A percentile compares a stretch with the other conserved stretches of the same genome.
phyloP scores from a whole-genome alignment of 345 rosid genomes.

The Pistacia atlantica region DNA sequence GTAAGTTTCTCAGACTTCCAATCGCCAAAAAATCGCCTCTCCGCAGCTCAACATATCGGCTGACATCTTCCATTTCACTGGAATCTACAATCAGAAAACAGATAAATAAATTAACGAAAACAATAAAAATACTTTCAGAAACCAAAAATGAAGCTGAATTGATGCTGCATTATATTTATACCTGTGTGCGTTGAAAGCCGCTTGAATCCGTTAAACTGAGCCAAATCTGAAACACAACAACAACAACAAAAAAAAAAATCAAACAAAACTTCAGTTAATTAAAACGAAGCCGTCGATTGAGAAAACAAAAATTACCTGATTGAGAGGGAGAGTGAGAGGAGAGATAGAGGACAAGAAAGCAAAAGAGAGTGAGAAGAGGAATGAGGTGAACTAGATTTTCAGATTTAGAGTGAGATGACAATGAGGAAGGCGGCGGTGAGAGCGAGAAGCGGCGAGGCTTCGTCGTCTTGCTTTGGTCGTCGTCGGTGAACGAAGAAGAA shows the following conservation, averaged over 20 bases:
- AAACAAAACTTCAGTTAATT: neutral
- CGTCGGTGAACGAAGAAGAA: conserved; percentile 37
- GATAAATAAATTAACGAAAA: neutral
- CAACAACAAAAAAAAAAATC: neutral
- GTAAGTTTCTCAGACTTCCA: conserved; percentile 75
- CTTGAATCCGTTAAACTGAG: conserved; percentile 68
- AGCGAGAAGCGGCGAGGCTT: conserved; percentile 61
- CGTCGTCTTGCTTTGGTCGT: conserved; percentile 49
- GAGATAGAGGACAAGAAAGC: conserved; percentile 82
- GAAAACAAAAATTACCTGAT: conserved; percentile 43
- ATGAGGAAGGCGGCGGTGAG: conserved; percentile 23
- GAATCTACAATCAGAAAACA: conserved; percentile 27
- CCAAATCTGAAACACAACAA: conserved; percentile 60
- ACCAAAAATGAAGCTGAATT: conserved; percentile 1
- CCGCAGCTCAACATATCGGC: conserved; percentile 35
- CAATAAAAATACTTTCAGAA: neutral
- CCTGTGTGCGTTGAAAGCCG: conserved; percentile 50
- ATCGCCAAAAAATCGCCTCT: conserved; percentile 51
- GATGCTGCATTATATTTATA: conserved; percentile 47
- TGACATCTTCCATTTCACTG: conserved; percentile 38
- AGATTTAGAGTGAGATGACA: conserved; percentile 40
- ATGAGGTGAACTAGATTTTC: conserved; percentile 83
- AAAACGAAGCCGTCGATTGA: neutral
- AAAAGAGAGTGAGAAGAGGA: conserved; percentile 75
- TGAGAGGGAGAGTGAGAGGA: conserved; percentile 81